phyloP scores from a whole-genome alignment of 1,284 basidiomycete genomes.

The Flammula alnicola region DNA sequence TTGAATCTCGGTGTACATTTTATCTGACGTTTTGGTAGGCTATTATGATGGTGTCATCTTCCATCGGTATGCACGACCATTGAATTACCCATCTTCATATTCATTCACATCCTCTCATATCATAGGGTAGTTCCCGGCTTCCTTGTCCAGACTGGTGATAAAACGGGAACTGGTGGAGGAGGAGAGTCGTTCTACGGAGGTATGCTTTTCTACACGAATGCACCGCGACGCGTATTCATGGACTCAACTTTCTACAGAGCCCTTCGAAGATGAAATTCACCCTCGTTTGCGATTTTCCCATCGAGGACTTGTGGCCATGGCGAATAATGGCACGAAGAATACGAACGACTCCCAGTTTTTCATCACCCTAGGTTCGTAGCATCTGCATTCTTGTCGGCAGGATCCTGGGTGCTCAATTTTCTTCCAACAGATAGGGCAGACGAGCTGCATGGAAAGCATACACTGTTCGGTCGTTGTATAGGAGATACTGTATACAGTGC shows the following conservation, averaged over 20 bases:
- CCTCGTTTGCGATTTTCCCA: slow-evolving; percentile 84
- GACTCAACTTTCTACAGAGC: slow-evolving; percentile 51
- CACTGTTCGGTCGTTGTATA: slow-evolving; percentile 80
- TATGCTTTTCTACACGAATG: slow-evolving; percentile 44
- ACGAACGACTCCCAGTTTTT: slow-evolving; percentile 92
- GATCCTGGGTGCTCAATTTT: not conserved
- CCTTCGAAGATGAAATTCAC: slow-evolving; percentile 94
- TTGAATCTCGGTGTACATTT: slow-evolving; percentile 13
- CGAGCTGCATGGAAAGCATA: slow-evolving; percentile 88
- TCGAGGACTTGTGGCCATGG: slow-evolving; percentile 93
- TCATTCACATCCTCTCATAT: not conserved
- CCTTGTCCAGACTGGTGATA: slow-evolving; percentile 95
- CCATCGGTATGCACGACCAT: slow-evolving; percentile 68
- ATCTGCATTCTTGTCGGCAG: not conserved
- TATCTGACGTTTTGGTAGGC: slow-evolving; percentile 50
- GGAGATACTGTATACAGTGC: slow-evolving; percentile 88
- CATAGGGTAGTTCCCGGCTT: slow-evolving; percentile 84
- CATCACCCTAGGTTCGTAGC: slow-evolving; percentile 77
- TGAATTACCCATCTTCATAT: not conserved
- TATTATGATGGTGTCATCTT: slow-evolving; percentile 97
- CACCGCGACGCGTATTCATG: no score
- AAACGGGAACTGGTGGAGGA: slow-evolving; percentile 88
- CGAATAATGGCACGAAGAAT: slow-evolving; percentile 85
- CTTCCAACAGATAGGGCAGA: slow-evolving; percentile 76
- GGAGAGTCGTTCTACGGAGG: slow-evolving; percentile 93